A percentile compares a stretch with the other conserved stretches of the same genome.
Conservation (phyloP, 495 filamentous ascomycete genomes). For the Jackrogersella minutella region DNA sequence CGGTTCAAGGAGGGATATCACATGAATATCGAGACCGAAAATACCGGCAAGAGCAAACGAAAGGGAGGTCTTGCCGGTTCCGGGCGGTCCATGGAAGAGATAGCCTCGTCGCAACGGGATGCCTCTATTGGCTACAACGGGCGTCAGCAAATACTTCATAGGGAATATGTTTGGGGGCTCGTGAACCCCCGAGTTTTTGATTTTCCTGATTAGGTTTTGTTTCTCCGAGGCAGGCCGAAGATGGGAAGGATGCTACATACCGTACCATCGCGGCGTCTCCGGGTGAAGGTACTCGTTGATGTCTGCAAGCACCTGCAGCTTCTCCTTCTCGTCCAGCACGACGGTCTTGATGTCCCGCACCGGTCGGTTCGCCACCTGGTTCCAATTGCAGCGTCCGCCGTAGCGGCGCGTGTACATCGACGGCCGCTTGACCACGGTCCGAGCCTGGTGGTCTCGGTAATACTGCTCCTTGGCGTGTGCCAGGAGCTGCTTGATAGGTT, state of each 20-base stretch:
- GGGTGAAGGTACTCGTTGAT: slow-evolving; percentile 90
- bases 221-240: too few relatives aligned
- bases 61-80: slow-evolving; percentile 69
- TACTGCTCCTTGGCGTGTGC: slow-evolving; percentile 63
- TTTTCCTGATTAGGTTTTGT: too few relatives aligned
- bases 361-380: slow-evolving; percentile 70
- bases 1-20: slow-evolving; percentile 68
- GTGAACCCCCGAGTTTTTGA: too few relatives aligned
- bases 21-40: slow-evolving; percentile 74
- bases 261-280: slow-evolving; percentile 76
- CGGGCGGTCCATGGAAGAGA: slow-evolving; percentile 78
- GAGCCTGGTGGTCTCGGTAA: slow-evolving; percentile 53
- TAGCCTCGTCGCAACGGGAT: slow-evolving; percentile 93
- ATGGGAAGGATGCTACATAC: too few relatives aligned
- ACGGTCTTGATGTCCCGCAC: slow-evolving; percentile 84
- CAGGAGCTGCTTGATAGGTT: slow-evolving; percentile 70
- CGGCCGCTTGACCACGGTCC: slow-evolving; percentile 62
- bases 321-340: slow-evolving; percentile 77
- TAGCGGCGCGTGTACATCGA: slow-evolving; percentile 44
- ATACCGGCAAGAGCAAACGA: slow-evolving; percentile 73
- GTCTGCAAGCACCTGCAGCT: slow-evolving; percentile 74
- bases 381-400: slow-evolving; percentile 62
- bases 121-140: slow-evolving; percentile 64
- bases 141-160: too few relatives aligned
- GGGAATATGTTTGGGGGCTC: too few relatives aligned